Conservation (phyloP, 2,329 filamentous ascomycete species). For the Cladosporium halotolerans region DNA sequence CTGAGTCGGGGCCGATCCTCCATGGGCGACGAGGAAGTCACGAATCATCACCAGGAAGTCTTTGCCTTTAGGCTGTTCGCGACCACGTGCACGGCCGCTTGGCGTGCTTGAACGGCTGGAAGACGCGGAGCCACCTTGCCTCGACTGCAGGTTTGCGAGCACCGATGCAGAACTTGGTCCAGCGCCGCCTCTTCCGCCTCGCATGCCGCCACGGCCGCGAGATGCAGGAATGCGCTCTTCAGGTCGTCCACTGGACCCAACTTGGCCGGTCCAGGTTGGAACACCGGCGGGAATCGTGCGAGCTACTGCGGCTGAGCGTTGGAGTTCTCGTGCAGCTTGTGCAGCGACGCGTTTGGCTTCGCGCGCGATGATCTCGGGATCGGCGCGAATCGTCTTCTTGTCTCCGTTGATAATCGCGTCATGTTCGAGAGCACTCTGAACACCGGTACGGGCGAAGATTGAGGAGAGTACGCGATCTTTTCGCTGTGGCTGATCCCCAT, state of each 20-base stretch:
- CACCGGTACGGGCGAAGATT: conserved; percentile 77
- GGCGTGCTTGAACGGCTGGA: conserved; percentile 21
- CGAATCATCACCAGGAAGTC: conserved; percentile 56
- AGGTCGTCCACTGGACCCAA: conserved; percentile 69
- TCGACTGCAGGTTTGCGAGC: conserved; percentile 37
- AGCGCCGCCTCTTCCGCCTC: conserved; percentile 33
- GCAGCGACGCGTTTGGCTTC: conserved; percentile 77
- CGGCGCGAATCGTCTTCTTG: conserved; percentile 59
- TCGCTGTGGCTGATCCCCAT: conserved; percentile 26
- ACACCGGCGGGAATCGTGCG: conserved; percentile 70
- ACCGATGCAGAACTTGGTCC: conserved; percentile 36
- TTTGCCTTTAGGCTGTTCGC: conserved; percentile 31
- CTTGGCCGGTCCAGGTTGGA: conserved; percentile 87
- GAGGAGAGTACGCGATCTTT: conserved; percentile 79
- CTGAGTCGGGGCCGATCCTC: conserved; percentile 73
- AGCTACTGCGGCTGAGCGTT: conserved; percentile 66
- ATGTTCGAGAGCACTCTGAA: conserved; percentile 89
- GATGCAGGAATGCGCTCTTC: conserved; percentile 46
- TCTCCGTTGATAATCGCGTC: conserved; percentile 81
- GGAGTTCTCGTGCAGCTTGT: conserved; percentile 69
- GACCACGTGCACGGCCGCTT: conserved; percentile 1
- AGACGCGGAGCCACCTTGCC: conserved; percentile 32
- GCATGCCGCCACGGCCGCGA: conserved; percentile 34
- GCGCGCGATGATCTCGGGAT: conserved; percentile 69
- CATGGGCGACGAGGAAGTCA: conserved; percentile 70